These are phyloP conservation scores for Cutaneotrichosporon arboriforme DNA, from an alignment of 1,284 basidiomycete species.

Conservation along the genomic window DNA sequence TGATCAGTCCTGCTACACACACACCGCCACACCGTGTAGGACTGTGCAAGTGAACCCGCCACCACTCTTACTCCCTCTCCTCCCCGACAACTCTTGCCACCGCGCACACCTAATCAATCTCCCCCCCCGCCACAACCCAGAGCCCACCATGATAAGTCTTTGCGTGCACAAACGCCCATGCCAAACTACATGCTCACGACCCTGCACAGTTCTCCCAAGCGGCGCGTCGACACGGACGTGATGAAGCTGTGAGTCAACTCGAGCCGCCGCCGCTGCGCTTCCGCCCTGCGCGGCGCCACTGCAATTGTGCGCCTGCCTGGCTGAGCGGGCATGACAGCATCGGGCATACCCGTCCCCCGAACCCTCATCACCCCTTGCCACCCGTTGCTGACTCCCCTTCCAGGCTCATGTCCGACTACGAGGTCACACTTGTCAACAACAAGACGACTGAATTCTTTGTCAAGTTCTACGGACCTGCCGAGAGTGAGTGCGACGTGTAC, in stretches of 20 bases:
- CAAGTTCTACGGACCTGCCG: slow-evolving; percentile 84
- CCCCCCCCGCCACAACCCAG: not conserved
- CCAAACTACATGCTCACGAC: slow-evolving; percentile 4
- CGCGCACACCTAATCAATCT: not conserved
- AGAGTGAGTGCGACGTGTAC: slow-evolving; percentile 63
- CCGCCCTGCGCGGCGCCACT: too few relatives aligned
- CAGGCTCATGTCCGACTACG: slow-evolving; percentile 94
- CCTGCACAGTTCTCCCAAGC: slow-evolving; percentile 65
- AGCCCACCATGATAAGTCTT: slow-evolving; percentile 34
- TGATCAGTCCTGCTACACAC: too few relatives aligned
- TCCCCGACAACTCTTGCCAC: not conserved
- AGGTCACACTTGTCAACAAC: slow-evolving; percentile 94
- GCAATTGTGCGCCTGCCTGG: not conserved
- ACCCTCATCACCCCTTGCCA: slow-evolving; percentile 3
- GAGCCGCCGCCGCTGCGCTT: not conserved
- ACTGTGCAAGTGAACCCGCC: not conserved
- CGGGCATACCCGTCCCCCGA: not conserved
- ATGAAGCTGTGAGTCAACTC: slow-evolving; percentile 81
- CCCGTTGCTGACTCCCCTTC: slow-evolving; percentile 5
- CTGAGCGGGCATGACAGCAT: not conserved
- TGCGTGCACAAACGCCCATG: not conserved
- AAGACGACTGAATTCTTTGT: slow-evolving; percentile 99
- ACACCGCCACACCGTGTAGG: too few relatives aligned
- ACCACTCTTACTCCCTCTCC: not conserved
- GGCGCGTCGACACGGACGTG: slow-evolving; percentile 97